phyloP scores from a whole-genome alignment of 2,329 filamentous ascomycete genomes.

The Aspergillus aculeatus region DNA sequence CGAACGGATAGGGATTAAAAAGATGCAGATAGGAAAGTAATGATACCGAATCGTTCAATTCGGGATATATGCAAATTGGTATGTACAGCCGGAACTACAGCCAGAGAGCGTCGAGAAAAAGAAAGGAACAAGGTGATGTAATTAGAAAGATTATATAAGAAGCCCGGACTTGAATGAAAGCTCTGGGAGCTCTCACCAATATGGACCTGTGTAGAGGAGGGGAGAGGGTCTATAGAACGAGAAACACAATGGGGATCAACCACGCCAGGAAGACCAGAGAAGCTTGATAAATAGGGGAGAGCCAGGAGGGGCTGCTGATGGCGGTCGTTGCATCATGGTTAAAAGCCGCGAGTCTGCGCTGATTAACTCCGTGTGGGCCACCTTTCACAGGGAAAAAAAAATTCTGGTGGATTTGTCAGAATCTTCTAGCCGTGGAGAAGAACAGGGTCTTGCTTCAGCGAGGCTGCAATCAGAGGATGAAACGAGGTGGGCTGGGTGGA shows the following conservation, averaged over 20 bases:
- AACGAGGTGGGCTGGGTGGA: not conserved
- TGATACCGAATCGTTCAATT: not conserved
- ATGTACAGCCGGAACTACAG: conserved; percentile 2
- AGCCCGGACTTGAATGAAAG: not conserved
- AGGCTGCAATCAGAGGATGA: not conserved
- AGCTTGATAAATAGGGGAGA: not conserved
- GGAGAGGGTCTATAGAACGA: conserved; percentile 10
- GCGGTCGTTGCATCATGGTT: conserved; percentile 15
- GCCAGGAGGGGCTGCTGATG: not conserved
- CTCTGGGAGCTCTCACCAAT: conserved; percentile 1
- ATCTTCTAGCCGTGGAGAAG: not conserved
- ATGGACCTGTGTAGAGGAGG: not conserved
- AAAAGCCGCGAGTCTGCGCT: conserved; percentile 3
- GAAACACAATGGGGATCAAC: not conserved
- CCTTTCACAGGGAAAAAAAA: not conserved
- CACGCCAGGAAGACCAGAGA: not conserved
- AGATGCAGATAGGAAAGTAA: not conserved
- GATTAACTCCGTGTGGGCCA: conserved; percentile 14
- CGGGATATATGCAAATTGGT: not conserved
- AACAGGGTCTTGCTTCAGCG: not conserved
- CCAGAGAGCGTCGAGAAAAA: not conserved
- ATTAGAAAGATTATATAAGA: not conserved
- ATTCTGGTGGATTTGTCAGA: conserved; percentile 17
- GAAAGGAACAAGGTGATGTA: not conserved
- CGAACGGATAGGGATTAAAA: not conserved